Evolutionary conservation across 768 basidiomycete species (phyloP).

Genomic region (Tricholoma sp.): DNA sequence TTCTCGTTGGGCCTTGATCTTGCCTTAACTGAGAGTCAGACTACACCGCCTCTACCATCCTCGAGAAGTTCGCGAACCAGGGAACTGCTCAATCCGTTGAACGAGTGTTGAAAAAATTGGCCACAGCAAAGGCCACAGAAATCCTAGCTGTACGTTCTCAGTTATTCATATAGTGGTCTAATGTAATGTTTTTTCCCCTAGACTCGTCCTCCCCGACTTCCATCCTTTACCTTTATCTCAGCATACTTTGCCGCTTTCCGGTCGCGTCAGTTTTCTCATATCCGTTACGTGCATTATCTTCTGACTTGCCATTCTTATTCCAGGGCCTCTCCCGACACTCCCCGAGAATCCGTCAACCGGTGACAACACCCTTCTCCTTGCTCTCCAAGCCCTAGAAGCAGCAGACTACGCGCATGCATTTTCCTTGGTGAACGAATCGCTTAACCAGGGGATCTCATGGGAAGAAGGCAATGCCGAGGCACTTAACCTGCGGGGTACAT

Average conservation of each 20-base stretch:
- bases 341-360: constrained; percentile 75
- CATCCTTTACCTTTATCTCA: constrained; percentile 86
- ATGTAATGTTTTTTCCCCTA: no score
- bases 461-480: constrained; percentile 78
- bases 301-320: constrained; percentile 1
- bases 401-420: constrained; percentile 81
- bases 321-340: constrained; percentile 64
- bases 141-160: constrained; percentile 54
- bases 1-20: not conserved
- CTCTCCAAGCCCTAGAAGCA: constrained; percentile 78
- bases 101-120: constrained; percentile 83
- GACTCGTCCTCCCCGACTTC: constrained; percentile 77
- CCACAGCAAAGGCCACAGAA: constrained; percentile 65
- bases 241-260: constrained; percentile 98
- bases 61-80: constrained; percentile 89
- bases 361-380: constrained; percentile 77
- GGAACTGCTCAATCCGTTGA: constrained; percentile 77
- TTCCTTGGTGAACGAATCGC: constrained; percentile 74
- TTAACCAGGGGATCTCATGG: constrained; percentile 82
- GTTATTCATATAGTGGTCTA: no score
- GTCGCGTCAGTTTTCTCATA: constrained; percentile 48
- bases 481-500: constrained; percentile 89
- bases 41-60: constrained; percentile 93
- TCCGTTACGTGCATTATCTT: not conserved
- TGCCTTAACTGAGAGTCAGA: constrained; percentile 40